Percentiles rank a stretch among this genome's conserved stretches.
Conservation (phyloP, 805 yeast species). For the Saccharomycopsis vini region DNA sequence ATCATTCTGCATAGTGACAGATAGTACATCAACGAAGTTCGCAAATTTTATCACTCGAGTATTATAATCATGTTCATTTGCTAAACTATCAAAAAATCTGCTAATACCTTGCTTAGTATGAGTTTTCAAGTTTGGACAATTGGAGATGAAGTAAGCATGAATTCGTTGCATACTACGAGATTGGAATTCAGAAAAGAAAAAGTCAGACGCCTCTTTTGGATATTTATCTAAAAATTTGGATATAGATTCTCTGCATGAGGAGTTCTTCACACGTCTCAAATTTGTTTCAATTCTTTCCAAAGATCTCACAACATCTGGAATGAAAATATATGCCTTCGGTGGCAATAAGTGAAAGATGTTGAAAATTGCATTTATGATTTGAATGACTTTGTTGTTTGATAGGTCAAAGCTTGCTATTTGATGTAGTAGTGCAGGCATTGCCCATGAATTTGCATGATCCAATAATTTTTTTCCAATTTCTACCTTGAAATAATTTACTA, state of each 20-base stretch:
- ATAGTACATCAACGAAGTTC: constrained; percentile 59
- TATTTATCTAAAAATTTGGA: constrained; percentile 81
- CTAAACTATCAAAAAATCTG: constrained; percentile 38
- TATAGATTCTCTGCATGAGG: constrained; percentile 89
- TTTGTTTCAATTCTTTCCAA: constrained; percentile 72
- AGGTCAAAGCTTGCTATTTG: constrained; percentile 74
- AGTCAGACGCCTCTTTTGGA: constrained; percentile 62
- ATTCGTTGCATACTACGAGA: constrained; percentile 46
- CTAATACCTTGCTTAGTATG: constrained; percentile 45
- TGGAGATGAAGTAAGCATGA: constrained; percentile 49
- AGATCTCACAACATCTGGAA: constrained; percentile 77
- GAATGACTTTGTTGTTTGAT: constrained; percentile 70
- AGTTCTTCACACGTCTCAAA: constrained; percentile 71
- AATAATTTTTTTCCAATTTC: constrained; percentile 90
- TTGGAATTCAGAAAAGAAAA: constrained; percentile 57
- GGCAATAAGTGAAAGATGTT: constrained; percentile 90
- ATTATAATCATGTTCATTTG: constrained; percentile 41
- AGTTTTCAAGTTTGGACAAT: constrained; percentile 48
- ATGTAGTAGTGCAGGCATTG: constrained; percentile 70
- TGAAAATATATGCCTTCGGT: constrained; percentile 81
- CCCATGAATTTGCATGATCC: constrained; percentile 95
- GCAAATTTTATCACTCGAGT: constrained; percentile 57
- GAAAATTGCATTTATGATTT: constrained; percentile 80
- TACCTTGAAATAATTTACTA: constrained; percentile 89
- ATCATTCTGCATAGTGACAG: constrained; percentile 43